Evolutionary conservation across 208 protist genomes (phyloP).

Genomic region (Angomonas desouzai): DNA sequence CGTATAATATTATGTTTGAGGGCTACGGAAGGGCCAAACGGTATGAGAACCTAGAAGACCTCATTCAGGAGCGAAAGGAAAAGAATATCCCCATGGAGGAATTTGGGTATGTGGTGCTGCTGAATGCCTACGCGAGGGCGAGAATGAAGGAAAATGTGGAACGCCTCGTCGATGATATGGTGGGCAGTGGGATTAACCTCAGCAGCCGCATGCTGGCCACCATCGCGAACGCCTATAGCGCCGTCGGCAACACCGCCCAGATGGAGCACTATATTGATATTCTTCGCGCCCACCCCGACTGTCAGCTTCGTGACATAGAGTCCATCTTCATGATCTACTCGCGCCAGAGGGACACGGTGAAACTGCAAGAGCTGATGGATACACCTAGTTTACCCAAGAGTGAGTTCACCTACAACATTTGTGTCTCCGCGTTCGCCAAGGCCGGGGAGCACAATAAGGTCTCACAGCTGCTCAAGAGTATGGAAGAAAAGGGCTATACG

Average conservation of each 20-base stretch:
- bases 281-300: conserved; percentile 73
- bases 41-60: conserved; percentile 78
- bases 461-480: conserved; percentile 64
- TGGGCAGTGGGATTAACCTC: conserved; percentile 52
- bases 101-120: conserved; percentile 78
- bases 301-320: conserved; percentile 70
- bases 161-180: conserved; percentile 73
- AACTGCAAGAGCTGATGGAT: conserved; percentile 84
- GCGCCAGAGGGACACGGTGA: conserved; percentile 71
- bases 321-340: conserved; percentile 83
- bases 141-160: conserved; percentile 66
- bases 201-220: conserved; percentile 76
- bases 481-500: conserved; percentile 66
- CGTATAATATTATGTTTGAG: conserved; percentile 89
- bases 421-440: conserved; percentile 78
- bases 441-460: conserved; percentile 85
- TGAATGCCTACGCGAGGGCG: conserved; percentile 78
- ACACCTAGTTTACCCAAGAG: conserved; percentile 51
- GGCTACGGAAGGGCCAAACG: conserved; percentile 86
- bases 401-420: conserved; percentile 83
- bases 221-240: conserved; percentile 67
- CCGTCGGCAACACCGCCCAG: conserved; percentile 54
- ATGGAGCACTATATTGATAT: conserved; percentile 80
- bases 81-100: conserved; percentile 85
- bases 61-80: conserved; percentile 67